Evolutionary conservation across 2,329 filamentous ascomycete genomes (phyloP).

Genomic region (Diaporthe helianthi): DNA sequence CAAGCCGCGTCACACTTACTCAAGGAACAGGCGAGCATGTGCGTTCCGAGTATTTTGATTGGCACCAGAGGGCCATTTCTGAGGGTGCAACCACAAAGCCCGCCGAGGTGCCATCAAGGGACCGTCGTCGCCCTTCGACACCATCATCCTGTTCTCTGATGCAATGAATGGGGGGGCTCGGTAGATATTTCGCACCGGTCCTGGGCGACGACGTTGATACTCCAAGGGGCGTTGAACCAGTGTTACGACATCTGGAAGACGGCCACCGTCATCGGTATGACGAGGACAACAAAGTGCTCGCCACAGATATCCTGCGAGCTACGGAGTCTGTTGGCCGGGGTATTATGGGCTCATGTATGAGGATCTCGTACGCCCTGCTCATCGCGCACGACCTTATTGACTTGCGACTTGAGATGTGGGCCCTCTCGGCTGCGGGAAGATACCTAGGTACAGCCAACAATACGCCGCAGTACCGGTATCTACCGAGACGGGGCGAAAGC

Average conservation of each 20-base stretch:
- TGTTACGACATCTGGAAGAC: conserved; percentile 43
- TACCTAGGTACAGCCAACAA: conserved; percentile 21
- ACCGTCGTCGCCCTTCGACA: conserved; percentile 44
- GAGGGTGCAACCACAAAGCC: conserved; percentile 38
- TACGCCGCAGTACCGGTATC: conserved; percentile 30
- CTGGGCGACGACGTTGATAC: conserved; percentile 50
- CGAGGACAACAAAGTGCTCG: conserved; percentile 40
- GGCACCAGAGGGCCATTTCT: conserved; percentile 42
- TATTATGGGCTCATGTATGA: conserved; percentile 48
- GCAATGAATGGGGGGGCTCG: conserved; percentile 44
- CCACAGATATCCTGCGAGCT: conserved; percentile 46
- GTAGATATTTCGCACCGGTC: conserved; percentile 47
- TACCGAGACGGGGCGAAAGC: conserved; percentile 16
- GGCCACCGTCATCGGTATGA: conserved; percentile 37
- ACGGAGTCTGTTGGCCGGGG: conserved; percentile 48
- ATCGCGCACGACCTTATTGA: conserved; percentile 50
- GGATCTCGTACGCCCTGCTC: conserved; percentile 47
- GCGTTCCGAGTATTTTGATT: conserved; percentile 43
- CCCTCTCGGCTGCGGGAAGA: conserved; percentile 36
- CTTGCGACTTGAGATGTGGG: conserved; percentile 45
- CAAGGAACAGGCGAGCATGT: conserved; percentile 40
- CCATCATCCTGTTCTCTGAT: conserved; percentile 43
- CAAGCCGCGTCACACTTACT: conserved; percentile 42
- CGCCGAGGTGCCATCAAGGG: conserved; percentile 41
- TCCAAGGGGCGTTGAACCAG: conserved; percentile 47